Evolutionary conservation across 495 filamentous ascomycete genomes (phyloP), one percentile per base, ranked within the genome.

Genomic region (Penicillium salamii): DNA sequence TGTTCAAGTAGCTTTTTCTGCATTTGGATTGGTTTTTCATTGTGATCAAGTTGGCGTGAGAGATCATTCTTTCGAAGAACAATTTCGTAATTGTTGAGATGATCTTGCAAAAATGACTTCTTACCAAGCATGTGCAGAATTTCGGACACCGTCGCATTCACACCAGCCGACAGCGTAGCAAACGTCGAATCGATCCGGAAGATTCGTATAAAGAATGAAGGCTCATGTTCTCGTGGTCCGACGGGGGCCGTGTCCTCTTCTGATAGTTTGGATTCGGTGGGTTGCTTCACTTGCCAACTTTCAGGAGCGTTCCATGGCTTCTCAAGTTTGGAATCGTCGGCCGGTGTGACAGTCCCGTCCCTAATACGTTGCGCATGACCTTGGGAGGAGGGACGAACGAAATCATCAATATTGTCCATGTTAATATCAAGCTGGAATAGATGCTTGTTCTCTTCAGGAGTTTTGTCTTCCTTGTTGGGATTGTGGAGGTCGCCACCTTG

Each of bases 121-220:
- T 87, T 89, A 24, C 90, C 87, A 46, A 97, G 78, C 61, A 90
- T 84, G 11, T 80, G 73, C 41, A 97, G 81, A 19, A 97, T 82
- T 34, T 97, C 93, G 12, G 78, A 67, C 7, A 95, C 93, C 0
- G 89, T 89, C 5, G 92, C 83, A 58, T 89, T 88, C 51, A 97
- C 68, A 14, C 80, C 75, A 57, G 88, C 81, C 17, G 89, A 90
- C 13, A 97, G 79, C 0, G 91, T 96, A 7, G 90, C 89, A 69
- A 97, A 99, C 7, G 95, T 96, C 12, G 84, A 87, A 63, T 99
- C 95, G 9, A 86, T 82, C 21, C 91, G 84, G 70, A 97, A 99
- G 14, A 99, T 83, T n/a, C 95, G 89, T 52, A 97, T 92, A 62
- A 90, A 96, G 65, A 93, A 95, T 34, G 84, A 80, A 6, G 68